A percentile compares a stretch with the other conserved stretches of the same genome.
phyloP scores from a whole-genome alignment of 306 rosid genomes.

The Trifolium subterraneum region DNA sequence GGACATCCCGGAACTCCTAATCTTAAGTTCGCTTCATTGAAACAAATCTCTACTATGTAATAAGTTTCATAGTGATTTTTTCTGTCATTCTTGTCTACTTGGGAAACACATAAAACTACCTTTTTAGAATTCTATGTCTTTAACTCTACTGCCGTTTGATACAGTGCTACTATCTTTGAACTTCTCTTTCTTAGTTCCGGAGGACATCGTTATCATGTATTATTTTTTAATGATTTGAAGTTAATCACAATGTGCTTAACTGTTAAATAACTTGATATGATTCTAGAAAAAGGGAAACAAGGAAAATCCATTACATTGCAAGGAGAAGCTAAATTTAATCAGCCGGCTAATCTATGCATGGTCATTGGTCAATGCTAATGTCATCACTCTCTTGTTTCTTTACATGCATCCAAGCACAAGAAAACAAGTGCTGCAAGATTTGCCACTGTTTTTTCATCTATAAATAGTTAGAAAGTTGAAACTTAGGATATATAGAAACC shows the following conservation, averaged over 20 bases:
- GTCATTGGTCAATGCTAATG: constrained; percentile 10
- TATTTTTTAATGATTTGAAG: not conserved
- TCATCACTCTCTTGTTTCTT: constrained; percentile 24
- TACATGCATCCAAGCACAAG: constrained; percentile 6
- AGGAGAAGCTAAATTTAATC: not conserved
- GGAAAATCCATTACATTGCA: not conserved
- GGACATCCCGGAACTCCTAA: too few relatives aligned
- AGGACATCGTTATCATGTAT: too few relatives aligned
- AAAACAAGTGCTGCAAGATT: not conserved
- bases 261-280: constrained; percentile 30
- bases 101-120: too few relatives aligned
- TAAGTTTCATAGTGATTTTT: too few relatives aligned
- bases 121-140: too few relatives aligned
- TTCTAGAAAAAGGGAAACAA: constrained; percentile 19
- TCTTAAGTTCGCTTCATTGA: too few relatives aligned
- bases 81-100: too few relatives aligned
- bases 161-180: too few relatives aligned
- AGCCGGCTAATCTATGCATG: constrained; percentile 32
- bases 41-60: too few relatives aligned
- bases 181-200: too few relatives aligned
- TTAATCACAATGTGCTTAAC: constrained; percentile 16
- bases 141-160: too few relatives aligned
- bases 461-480: not conserved
- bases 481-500: not conserved
- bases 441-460: not conserved